Evolutionary conservation across 1,139 yeast species (phyloP).

Genomic region (Debaryomyces singareniensis): DNA sequence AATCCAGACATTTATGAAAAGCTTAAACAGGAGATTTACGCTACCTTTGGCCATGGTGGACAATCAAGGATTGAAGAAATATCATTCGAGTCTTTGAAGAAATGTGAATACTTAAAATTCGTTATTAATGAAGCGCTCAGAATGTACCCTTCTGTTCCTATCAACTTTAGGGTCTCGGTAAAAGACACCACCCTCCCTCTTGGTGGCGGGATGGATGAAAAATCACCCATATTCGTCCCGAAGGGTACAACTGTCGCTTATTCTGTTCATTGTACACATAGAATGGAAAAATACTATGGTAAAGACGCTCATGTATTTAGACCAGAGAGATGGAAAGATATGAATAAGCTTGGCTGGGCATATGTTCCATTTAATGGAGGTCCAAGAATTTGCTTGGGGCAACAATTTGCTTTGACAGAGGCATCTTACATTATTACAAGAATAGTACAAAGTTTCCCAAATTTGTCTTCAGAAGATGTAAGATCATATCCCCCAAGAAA

Average conservation of each 20-base stretch:
- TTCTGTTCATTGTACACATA: constrained; percentile 40
- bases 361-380: constrained; percentile 58
- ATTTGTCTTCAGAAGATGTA: constrained; percentile 17
- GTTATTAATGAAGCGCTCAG: constrained; percentile 48
- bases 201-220: constrained; percentile 45
- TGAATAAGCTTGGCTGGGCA: constrained; percentile 42
- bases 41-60: constrained; percentile 30
- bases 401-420: constrained; percentile 57
- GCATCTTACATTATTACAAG: constrained; percentile 43
- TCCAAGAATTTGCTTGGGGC: constrained; percentile 56
- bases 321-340: constrained; percentile 47
- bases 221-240: constrained; percentile 35
- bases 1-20: constrained; percentile 29
- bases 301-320: constrained; percentile 39
- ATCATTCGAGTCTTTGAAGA: constrained; percentile 45
- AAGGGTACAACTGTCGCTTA: constrained; percentile 43
- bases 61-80: constrained; percentile 22
- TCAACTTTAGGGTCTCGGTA: constrained; percentile 41
- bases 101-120: constrained; percentile 40
- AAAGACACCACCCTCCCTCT: constrained; percentile 43
- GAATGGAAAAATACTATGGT: constrained; percentile 40
- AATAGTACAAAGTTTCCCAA: constrained; percentile 35
- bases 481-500: constrained; percentile 18
- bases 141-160: constrained; percentile 52
- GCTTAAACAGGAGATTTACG: constrained; percentile 26